These are phyloP conservation scores for Fennellomyces sp. DNA, from an alignment of 371 early-diverging fungal genomes.

Conservation along the genomic window DNA sequence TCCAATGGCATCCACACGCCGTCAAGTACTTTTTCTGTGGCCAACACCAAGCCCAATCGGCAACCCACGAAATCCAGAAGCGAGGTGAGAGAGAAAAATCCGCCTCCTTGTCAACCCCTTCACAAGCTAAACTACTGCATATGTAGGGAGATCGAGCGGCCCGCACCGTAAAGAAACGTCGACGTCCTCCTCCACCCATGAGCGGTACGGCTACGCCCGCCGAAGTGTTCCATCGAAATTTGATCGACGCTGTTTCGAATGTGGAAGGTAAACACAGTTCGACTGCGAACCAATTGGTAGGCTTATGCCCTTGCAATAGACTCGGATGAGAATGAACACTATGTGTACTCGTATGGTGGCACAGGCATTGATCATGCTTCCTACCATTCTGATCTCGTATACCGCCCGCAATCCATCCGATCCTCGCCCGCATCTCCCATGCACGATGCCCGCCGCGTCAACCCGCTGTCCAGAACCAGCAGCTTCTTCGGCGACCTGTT, in stretches of 20 bases:
- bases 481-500: conserved; percentile 17
- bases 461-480: not conserved
- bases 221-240: conserved; percentile 39
- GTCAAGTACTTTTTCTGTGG: conserved; percentile 21
- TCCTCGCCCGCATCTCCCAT: conserved; percentile 11
- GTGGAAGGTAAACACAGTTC: conserved; percentile 26
- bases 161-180: conserved; percentile 21
- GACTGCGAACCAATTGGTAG: not conserved
- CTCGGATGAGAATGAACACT: conserved; percentile 53
- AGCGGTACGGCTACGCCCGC: conserved; percentile 36
- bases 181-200: conserved; percentile 30
- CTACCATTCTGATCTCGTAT: conserved; percentile 9
- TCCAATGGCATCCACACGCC: conserved; percentile 17
- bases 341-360: conserved; percentile 46
- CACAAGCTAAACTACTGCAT: no score
- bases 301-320: conserved; percentile 17
- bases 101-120: not conserved
- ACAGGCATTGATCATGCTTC: conserved; percentile 5
- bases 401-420: conserved; percentile 27
- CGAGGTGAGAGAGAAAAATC: conserved; percentile 9
- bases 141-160: conserved; percentile 14
- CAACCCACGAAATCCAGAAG: conserved; percentile 13
- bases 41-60: conserved; percentile 9
- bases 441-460: not conserved
- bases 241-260: conserved; percentile 42